Conservation (phyloP, 2,329 filamentous ascomycete species). For the Capronia americana region DNA sequence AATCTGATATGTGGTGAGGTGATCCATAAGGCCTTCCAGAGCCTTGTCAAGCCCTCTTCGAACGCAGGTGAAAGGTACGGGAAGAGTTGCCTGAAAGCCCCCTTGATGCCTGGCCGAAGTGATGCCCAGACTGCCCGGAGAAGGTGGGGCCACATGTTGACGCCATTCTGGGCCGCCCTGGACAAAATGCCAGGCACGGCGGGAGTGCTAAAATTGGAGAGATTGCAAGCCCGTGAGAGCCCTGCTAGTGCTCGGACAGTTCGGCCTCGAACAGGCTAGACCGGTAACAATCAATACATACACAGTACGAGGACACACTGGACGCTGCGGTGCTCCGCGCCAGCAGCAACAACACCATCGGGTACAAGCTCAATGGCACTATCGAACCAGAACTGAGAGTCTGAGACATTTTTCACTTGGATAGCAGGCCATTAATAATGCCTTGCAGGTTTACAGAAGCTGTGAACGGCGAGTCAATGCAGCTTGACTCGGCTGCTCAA, state of each 20-base stretch:
- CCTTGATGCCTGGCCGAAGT: not conserved
- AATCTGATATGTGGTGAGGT: not conserved
- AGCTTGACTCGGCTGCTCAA: not conserved
- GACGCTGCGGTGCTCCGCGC: not conserved
- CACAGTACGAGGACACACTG: not conserved
- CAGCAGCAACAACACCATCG: not conserved
- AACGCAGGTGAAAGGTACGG: not conserved
- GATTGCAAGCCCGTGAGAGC: not conserved
- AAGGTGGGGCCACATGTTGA: not conserved
- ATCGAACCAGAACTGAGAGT: conserved; percentile 1
- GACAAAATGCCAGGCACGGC: not conserved
- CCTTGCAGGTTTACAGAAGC: not conserved
- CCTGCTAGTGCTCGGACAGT: conserved; percentile 25
- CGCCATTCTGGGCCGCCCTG: not conserved
- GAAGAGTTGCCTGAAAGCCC: not conserved
- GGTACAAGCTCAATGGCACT: not conserved
- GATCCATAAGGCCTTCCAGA: not conserved
- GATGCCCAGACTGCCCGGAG: not conserved
- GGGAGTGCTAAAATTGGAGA: conserved; percentile 15
- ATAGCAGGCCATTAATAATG: not conserved
- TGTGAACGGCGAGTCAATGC: not conserved
- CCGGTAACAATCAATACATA: not conserved
- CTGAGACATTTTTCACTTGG: conserved; percentile 4
- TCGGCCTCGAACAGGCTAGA: not conserved
- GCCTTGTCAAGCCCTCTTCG: conserved; percentile 3